Evolutionary conservation across 495 filamentous ascomycete genomes (phyloP), one percentile per base, ranked within the genome.

Genomic region (Sphaerosporella brunnea): DNA sequence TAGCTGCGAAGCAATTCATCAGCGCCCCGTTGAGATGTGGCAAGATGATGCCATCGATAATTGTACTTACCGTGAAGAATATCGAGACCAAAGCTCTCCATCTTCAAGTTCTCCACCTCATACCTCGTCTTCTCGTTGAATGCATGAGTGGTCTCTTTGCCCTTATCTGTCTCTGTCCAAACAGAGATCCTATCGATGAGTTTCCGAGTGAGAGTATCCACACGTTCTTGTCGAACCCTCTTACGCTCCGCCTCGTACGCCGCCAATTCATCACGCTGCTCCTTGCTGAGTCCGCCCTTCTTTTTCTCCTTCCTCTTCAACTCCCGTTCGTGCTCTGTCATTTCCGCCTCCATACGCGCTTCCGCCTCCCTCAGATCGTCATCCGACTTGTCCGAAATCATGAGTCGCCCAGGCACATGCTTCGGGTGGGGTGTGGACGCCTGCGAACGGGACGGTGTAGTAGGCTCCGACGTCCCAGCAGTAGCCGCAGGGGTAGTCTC

Each of bases 21-120:
- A 46, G 34, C 4, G 16, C 2, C 10, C 19, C 5, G 28, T 19
- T 11, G 13, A n/a, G n/a, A n/a, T 11, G 21, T 10, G 1, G 21
- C 21, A 45, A 11, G 23, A 16, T 46, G n/a, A n/a, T n/a, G n/a
- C n/a, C 41, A 54, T 20, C 30, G n/a, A 30, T 16, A 16, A 11
- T 9, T 25, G 25, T 38, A 51, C 57, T 37, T 42, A 61, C 58
- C 53, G 63, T 99, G 90, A 19, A 99, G 69, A 54, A 99, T 99
- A 56, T 99, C 90, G 28, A 99, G 66, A 30, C 90, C 90, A 60
- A 99, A 99, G 10, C 81, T 88, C 66, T 99, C 90, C 84, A 99
- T 96, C 69, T 96, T 99, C 53, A 96, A 65, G 54, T 95, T 92
- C 69, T 99, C 90, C 11, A 94, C 84, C 65, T 96, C 92, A 21